Evolutionary conservation across 495 filamentous ascomycete genomes (phyloP), one percentile per base, ranked within the genome.

Genomic region (Staphylotrichum tortipilum): DNA sequence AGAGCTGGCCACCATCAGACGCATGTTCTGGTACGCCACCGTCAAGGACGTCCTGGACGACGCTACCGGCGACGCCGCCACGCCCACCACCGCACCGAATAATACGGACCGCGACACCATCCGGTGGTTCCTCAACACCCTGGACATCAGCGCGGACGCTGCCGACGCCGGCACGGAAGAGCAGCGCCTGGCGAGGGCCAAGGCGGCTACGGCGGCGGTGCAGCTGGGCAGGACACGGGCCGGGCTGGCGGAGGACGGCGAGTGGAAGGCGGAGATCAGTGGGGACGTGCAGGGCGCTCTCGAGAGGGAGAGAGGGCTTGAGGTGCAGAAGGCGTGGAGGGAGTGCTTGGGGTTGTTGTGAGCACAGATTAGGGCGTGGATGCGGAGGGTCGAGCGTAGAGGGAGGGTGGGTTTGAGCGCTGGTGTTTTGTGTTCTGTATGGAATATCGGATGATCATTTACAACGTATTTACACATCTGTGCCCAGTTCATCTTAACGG

Each of bases 281-380:
- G 29, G 17, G 19, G 15, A 58, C 39, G 49, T 65, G 37, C 57
- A 57, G 43, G 60, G 50, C 36, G 67, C 67, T 44, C 38, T 60
- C 39, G 51, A 43, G 12, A 59, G 55, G 31, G 71, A 75, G 53
- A 61, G 72, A 44, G 72, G 68, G 7, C 44, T 64, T 34, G 72
- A 74, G 19, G 71, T 75, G 15, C 68, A 69, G 53, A 66, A 50
- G 50, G 58, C 64, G 14, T 66, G 62, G 62, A 62, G 34, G 37
- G 57, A 61, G 35, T 54, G 31, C 9, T 39, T 60, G 44, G 43
- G 7, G 17, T 11, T 54, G 31, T n/a, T 62, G 18, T 35, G 21
- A 15, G 4, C 9, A 7, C 11, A 15, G 2, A 4, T 6, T 34
- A 15, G 4, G 11, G n/a, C 11, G 4, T 34, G n/a, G 3, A 36